Conservation (phyloP, 2,329 filamentous ascomycete species). For the Blumeria hordei region DNA sequence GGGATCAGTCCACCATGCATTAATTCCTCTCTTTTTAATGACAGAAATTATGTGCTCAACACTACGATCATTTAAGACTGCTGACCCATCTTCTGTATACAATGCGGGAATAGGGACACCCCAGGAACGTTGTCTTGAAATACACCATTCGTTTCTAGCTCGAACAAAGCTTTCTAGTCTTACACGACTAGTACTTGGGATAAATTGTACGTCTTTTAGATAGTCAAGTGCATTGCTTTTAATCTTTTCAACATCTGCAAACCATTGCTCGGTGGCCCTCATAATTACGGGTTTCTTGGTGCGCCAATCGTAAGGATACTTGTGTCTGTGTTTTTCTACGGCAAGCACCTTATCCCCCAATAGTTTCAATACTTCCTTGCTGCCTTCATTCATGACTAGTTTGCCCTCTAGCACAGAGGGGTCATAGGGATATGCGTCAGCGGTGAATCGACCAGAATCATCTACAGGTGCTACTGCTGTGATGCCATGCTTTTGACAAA, state of each 20-base stretch:
- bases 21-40: slow-evolving; percentile 54
- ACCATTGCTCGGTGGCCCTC: slow-evolving; percentile 90
- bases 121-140: slow-evolving; percentile 88
- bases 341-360: slow-evolving; percentile 41
- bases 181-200: slow-evolving; percentile 48
- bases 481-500: slow-evolving; percentile 47
- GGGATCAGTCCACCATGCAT: slow-evolving; percentile 83
- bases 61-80: slow-evolving; percentile 54
- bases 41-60: slow-evolving; percentile 67
- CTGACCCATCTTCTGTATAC: slow-evolving; percentile 47
- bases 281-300: slow-evolving; percentile 84
- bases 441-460: slow-evolving; percentile 57
- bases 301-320: slow-evolving; percentile 95
- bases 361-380: slow-evolving; percentile 42
- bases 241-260: slow-evolving; percentile 71
- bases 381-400: slow-evolving; percentile 46
- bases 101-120: slow-evolving; percentile 87
- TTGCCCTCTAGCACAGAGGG: slow-evolving; percentile 45
- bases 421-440: slow-evolving; percentile 48
- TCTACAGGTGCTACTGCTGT: slow-evolving; percentile 63
- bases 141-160: slow-evolving; percentile 88
- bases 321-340: slow-evolving; percentile 54
- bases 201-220: slow-evolving; percentile 48
- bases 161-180: slow-evolving; percentile 69
- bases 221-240: slow-evolving; percentile 48